Evolutionary conservation across 1,284 basidiomycete species (phyloP).

Genomic region (Uromyces viciae-fabae): DNA sequence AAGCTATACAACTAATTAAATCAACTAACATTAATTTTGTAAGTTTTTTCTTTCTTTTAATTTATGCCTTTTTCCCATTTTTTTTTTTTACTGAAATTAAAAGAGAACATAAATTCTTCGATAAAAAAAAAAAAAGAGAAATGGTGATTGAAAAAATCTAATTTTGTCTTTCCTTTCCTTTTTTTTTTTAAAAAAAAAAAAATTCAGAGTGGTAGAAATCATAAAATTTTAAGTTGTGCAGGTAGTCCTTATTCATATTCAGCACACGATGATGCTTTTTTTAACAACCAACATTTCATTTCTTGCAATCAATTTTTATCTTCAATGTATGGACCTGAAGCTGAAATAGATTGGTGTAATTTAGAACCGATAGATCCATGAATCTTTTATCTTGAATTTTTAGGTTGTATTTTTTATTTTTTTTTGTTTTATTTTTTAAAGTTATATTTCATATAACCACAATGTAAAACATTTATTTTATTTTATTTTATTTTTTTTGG

Average conservation of each 20-base stretch:
- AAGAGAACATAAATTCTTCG: no score
- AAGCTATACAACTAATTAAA: neutral
- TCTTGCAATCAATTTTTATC: slow-evolving; percentile 16
- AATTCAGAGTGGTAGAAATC: neutral
- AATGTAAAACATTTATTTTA: no score
- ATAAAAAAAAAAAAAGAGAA: no score
- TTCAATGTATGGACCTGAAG: neutral
- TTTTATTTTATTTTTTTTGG: no score
- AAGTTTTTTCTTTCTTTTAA: neutral
- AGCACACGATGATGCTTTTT: slow-evolving; percentile 1
- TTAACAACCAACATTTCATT: neutral
- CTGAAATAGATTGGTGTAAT: slow-evolving; percentile 34
- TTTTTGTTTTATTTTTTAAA: no score
- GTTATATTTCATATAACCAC: no score
- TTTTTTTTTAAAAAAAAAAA: neutral
- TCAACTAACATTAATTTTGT: neutral
- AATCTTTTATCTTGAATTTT: no score
- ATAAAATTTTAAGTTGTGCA: slow-evolving; percentile 3
- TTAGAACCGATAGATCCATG: slow-evolving; percentile 12
- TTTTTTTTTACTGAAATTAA: no score
- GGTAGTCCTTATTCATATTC: neutral
- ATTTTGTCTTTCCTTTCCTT: neutral
- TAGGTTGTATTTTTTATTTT: no score
- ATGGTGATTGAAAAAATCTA: neutral
- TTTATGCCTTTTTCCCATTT: neutral